These are phyloP conservation scores for Pseudogymnoascus sp. DNA, from an alignment of 2,329 filamentous ascomycete genomes.

Conservation along the genomic window DNA sequence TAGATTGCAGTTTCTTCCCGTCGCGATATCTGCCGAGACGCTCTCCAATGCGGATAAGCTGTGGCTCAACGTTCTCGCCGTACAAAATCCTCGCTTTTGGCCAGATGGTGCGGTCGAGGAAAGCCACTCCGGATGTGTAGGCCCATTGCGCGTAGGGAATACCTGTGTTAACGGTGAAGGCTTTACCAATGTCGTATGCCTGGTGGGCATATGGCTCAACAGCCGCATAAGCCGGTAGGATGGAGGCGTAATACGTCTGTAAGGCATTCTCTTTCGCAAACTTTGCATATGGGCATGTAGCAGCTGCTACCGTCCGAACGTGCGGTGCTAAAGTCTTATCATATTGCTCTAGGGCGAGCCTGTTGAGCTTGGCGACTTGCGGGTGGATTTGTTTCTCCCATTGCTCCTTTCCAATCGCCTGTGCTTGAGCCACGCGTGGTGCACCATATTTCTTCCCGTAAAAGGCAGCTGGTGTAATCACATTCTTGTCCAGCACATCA, in stretches of 20 bases:
- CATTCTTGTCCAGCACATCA: constrained; percentile 48
- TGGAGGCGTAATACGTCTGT: constrained; percentile 62
- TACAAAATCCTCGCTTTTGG: constrained; percentile 76
- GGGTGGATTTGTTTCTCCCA: constrained; percentile 78
- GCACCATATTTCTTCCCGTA: constrained; percentile 68
- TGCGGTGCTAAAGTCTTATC: constrained; percentile 65
- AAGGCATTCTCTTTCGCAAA: constrained; percentile 54
- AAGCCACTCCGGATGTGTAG: constrained; percentile 61
- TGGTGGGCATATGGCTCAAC: constrained; percentile 66
- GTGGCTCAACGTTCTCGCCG: constrained; percentile 87
- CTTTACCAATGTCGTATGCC: constrained; percentile 58
- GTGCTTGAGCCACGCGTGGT: constrained; percentile 62
- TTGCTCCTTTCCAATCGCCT: constrained; percentile 58
- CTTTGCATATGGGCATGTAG: constrained; percentile 65
- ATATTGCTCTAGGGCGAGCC: constrained; percentile 58
- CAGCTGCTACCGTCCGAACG: constrained; percentile 52
- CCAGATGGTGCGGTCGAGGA: constrained; percentile 72
- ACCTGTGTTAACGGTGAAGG: constrained; percentile 61
- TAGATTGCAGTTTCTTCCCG: constrained; percentile 55
- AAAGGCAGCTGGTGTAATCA: constrained; percentile 62
- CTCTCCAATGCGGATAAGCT: constrained; percentile 85
- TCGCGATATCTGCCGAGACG: constrained; percentile 68
- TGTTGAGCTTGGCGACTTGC: constrained; percentile 59
- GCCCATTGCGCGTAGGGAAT: constrained; percentile 66
- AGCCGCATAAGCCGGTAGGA: constrained; percentile 70